Evolutionary conservation across 2,329 filamentous ascomycete genomes (phyloP).

Genomic region (Pseudophaeomoniella oleicola): DNA sequence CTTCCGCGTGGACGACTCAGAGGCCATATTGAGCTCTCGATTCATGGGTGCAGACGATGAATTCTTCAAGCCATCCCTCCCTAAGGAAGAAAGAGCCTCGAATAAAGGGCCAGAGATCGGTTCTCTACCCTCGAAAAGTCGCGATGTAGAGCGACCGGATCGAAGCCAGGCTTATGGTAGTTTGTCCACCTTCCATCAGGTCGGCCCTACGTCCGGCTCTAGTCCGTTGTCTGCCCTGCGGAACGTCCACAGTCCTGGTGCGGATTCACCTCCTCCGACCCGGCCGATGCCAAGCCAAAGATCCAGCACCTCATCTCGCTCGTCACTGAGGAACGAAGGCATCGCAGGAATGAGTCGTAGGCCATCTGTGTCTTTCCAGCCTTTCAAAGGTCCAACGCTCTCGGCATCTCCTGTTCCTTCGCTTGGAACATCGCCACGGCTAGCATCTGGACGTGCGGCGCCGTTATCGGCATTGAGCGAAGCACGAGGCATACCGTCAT

Average conservation of each 20-base stretch:
- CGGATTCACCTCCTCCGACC: constrained; percentile 31
- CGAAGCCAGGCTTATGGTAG: constrained; percentile 75
- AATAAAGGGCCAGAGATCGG: constrained; percentile 41
- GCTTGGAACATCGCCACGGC: constrained; percentile 37
- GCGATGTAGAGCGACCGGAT: constrained; percentile 37
- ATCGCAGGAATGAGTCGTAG: constrained; percentile 43
- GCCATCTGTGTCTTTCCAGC: constrained; percentile 79
- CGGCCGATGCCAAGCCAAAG: constrained; percentile 33
- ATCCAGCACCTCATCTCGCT: constrained; percentile 32
- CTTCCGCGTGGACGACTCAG: constrained; percentile 82
- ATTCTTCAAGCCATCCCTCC: constrained; percentile 67
- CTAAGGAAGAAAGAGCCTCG: constrained; percentile 30
- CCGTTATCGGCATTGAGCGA: constrained; percentile 23
- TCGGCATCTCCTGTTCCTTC: constrained; percentile 61
- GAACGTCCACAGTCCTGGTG: constrained; percentile 43
- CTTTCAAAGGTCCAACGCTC: constrained; percentile 92
- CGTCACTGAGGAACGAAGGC: constrained; percentile 35
- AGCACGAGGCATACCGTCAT: constrained; percentile 22
- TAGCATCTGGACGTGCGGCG: constrained; percentile 25
- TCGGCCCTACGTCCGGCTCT: constrained; percentile 60
- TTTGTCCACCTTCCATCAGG: constrained; percentile 70
- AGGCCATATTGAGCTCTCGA: constrained; percentile 77
- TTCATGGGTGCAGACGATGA: constrained; percentile 87
- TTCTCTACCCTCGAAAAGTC: constrained; percentile 55
- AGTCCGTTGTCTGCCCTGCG: constrained; percentile 76